Evolutionary conservation across 768 basidiomycete species (phyloP).

Genomic region (Suillus occidentalis): DNA sequence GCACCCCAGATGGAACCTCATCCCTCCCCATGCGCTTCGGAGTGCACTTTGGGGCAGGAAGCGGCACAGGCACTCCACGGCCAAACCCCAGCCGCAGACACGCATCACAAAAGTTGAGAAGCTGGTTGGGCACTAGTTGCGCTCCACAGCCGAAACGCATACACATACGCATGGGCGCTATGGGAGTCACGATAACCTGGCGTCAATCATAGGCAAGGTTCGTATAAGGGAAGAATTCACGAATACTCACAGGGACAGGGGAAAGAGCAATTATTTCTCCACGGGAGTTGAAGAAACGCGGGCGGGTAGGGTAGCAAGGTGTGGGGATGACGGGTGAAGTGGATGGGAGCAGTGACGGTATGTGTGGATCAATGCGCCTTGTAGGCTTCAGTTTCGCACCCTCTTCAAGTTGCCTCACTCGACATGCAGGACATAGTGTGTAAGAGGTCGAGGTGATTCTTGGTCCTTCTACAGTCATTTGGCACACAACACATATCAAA

Average conservation of each 20-base stretch:
- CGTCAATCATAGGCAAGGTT: not conserved
- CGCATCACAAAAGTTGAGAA: conserved; percentile 12
- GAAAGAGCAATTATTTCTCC: conserved; percentile 2
- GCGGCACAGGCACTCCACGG: not conserved
- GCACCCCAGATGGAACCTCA: not conserved
- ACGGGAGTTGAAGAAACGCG: conserved; percentile 4
- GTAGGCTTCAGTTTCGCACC: not conserved
- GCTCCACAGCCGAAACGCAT: conserved; percentile 23
- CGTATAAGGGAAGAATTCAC: not conserved
- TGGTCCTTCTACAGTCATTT: conserved; percentile 6
- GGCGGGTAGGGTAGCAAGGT: not conserved
- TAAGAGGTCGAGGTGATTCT: not conserved
- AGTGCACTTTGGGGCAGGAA: not conserved
- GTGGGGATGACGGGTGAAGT: not conserved
- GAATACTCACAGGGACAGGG: not conserved
- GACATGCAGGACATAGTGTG: conserved; percentile 17
- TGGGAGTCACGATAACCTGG: not conserved
- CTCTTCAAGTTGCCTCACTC: not conserved
- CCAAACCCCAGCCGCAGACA: conserved; percentile 15
- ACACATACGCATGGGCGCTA: conserved; percentile 8
- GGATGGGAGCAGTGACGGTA: conserved; percentile 1
- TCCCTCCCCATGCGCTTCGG: conserved; percentile 2
- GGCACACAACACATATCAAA: conserved; percentile 11
- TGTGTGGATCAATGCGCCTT: conserved; percentile 1
- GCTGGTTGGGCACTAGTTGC: conserved; percentile 4